Conservation (phyloP, 352 stramenopile species). For the Vaucheria bursata region DNA sequence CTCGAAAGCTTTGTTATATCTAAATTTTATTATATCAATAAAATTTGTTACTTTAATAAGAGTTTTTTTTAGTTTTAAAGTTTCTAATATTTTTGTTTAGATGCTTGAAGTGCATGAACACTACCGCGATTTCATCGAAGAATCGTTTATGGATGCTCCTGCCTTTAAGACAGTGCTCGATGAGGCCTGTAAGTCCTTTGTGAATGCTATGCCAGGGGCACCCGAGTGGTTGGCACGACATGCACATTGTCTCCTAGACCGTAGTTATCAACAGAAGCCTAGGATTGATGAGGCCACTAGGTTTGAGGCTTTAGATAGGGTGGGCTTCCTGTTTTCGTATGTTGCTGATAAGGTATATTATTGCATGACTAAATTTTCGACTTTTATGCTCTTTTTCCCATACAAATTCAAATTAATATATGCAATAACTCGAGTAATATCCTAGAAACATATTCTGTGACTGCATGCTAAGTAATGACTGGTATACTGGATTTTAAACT, state of each 20-base stretch:
- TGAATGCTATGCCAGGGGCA: slow-evolving; percentile 41
- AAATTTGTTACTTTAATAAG: not conserved
- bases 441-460: no score
- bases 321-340: slow-evolving; percentile 46
- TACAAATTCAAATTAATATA: no score
- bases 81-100: no score
- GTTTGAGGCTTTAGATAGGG: slow-evolving; percentile 38
- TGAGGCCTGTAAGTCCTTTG: slow-evolving; percentile 44
- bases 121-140: slow-evolving; percentile 40
- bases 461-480: no score
- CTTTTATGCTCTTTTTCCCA: no score
- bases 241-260: slow-evolving; percentile 46
- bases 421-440: no score
- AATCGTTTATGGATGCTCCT: slow-evolving; percentile 35
- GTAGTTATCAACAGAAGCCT: slow-evolving; percentile 24
- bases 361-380: no score
- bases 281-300: slow-evolving; percentile 32
- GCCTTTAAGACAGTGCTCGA: slow-evolving; percentile 35
- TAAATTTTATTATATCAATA: no score
- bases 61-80: not conserved
- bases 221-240: slow-evolving; percentile 44
- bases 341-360: slow-evolving; percentile 31
- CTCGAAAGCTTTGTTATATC: not conserved
- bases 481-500: no score
- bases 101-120: slow-evolving; percentile 40